phyloP scores from a whole-genome alignment of 2,329 filamentous ascomycete species.

The Aspergillus sp. region DNA sequence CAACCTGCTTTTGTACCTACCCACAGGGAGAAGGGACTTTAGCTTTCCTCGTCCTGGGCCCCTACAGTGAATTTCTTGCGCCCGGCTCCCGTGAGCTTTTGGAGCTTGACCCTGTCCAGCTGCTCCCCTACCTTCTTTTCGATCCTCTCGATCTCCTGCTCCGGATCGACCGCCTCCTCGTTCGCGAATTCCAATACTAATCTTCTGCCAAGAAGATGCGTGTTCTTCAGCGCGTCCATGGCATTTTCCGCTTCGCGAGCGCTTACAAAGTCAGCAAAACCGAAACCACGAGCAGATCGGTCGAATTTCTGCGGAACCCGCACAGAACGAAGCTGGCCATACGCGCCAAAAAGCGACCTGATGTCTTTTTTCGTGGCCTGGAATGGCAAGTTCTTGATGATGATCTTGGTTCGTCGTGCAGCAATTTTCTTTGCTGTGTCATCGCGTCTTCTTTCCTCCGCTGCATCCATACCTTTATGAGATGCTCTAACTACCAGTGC shows the following conservation, averaged over 20 bases:
- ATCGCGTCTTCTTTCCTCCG: slow-evolving; percentile 78
- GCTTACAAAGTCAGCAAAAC: slow-evolving; percentile 94
- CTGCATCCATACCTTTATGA: slow-evolving; percentile 82
- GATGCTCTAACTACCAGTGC: slow-evolving; percentile 81
- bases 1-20: slow-evolving; percentile 27
- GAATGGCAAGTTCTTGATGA: slow-evolving; percentile 98
- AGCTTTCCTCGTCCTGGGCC: slow-evolving; percentile 64
- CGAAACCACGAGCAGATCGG: slow-evolving; percentile 83
- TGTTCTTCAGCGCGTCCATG: slow-evolving; percentile 85
- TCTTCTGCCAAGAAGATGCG: slow-evolving; percentile 85
- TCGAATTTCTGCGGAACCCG: slow-evolving; percentile 95
- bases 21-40: slow-evolving; percentile 32
- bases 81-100: slow-evolving; percentile 79
- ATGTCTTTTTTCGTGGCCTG: slow-evolving; percentile 93
- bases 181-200: slow-evolving; percentile 90
- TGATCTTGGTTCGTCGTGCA: slow-evolving; percentile 80
- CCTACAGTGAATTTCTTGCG: slow-evolving; percentile 86
- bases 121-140: slow-evolving; percentile 92
- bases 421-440: slow-evolving; percentile 80
- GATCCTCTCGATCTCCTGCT: slow-evolving; percentile 96
- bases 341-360: slow-evolving; percentile 78
- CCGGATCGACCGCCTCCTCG: slow-evolving; percentile 83
- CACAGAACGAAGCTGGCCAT: slow-evolving; percentile 88
- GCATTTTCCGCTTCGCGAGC: slow-evolving; percentile 87
- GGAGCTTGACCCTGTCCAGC: slow-evolving; percentile 84